Evolutionary conservation across 192 early-diverging fungal genomes (phyloP).

Genomic region (Geranomyces variabilis): DNA sequence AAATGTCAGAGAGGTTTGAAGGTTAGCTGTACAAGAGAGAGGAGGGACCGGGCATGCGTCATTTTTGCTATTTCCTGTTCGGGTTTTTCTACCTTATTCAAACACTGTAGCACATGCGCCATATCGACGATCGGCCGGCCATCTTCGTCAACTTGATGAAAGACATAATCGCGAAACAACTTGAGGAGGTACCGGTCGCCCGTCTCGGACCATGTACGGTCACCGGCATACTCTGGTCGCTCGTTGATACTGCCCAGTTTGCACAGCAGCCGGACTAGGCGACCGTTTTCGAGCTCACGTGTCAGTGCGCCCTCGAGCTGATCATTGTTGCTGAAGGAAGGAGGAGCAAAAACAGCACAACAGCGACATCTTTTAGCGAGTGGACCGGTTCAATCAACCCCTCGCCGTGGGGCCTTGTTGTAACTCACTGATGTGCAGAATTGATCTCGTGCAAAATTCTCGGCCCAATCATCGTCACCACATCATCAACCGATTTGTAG

Average conservation of each 20-base stretch:
- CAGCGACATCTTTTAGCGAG: too few relatives aligned
- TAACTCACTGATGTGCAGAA: slow-evolving; percentile 65
- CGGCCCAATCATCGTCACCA: slow-evolving; percentile 76
- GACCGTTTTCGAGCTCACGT: slow-evolving; percentile 89
- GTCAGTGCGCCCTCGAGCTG: slow-evolving; percentile 75
- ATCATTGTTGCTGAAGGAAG: slow-evolving; percentile 71
- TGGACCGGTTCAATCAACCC: too few relatives aligned
- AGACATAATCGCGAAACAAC: slow-evolving; percentile 97
- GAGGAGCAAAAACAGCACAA: neutral
- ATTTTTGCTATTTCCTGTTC: neutral
- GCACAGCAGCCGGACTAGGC: slow-evolving; percentile 82
- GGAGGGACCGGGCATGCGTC: neutral
- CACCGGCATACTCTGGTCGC: slow-evolving; percentile 77
- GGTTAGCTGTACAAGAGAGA: too few relatives aligned
- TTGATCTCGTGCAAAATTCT: slow-evolving; percentile 79
- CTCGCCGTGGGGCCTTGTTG: too few relatives aligned
- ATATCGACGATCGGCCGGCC: slow-evolving; percentile 86
- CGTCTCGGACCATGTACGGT: slow-evolving; percentile 95
- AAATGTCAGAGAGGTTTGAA: neutral
- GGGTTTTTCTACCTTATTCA: slow-evolving; percentile 80
- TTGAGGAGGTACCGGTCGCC: slow-evolving; percentile 98
- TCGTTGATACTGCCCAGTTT: slow-evolving; percentile 95
- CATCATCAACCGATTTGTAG: slow-evolving; percentile 78
- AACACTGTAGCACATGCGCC: slow-evolving; percentile 87
- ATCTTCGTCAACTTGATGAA: slow-evolving; percentile 87